Evolutionary conservation across 805 yeast species (phyloP), one percentile per base, ranked within the genome.

Genomic region (Trichomonascus vanleenenianus): DNA sequence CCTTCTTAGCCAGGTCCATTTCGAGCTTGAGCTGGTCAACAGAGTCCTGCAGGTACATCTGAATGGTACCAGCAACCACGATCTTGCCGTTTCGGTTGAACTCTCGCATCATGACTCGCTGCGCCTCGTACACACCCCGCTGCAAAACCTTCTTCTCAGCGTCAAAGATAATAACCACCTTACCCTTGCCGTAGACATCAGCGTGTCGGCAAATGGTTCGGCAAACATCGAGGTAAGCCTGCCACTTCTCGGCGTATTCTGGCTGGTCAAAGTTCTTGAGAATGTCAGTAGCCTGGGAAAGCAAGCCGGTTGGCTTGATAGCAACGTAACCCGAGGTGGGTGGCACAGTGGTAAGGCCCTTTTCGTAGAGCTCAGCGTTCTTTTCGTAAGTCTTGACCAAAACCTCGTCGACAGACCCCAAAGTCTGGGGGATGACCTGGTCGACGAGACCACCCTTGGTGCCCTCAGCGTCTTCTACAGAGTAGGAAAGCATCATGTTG

Each of bases 281-380:
- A 8, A 85, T 84, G 16, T 77, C 72, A 11, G 85, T 83, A 2
- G 96, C 95, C 61, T 85, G 75, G 32, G 75, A 70, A 48, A 85
- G 79, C 53, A 91, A 72, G 2, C 97, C 97, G 20, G 96, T 85
- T 41, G 97, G 97, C 67, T 89, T 89, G 59, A 89, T 70, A 2
- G 96, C 97, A 47, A 87, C 85, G 64, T 86, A 89, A 20, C 96
- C 96, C 2, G 96, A 86, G 8, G 95, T 88, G 30, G 91, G 77
- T 12, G 77, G 72, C 61, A 85, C 82, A 52, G 82, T 68, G 51
- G 72, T 71, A 44, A 45, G 51, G 33, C 65, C 65, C 2, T 46
- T 39, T 30, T 49, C 49, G 45, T 46, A 57, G 10, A 45, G 41
- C 15, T 46, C 46, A 27, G 43, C 51, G n/a, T 61, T 57, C 37